Percentiles rank a stretch among this genome's conserved stretches.
Conservation (phyloP, 345 rosid genomes). For the Moricandia arvensis region DNA sequence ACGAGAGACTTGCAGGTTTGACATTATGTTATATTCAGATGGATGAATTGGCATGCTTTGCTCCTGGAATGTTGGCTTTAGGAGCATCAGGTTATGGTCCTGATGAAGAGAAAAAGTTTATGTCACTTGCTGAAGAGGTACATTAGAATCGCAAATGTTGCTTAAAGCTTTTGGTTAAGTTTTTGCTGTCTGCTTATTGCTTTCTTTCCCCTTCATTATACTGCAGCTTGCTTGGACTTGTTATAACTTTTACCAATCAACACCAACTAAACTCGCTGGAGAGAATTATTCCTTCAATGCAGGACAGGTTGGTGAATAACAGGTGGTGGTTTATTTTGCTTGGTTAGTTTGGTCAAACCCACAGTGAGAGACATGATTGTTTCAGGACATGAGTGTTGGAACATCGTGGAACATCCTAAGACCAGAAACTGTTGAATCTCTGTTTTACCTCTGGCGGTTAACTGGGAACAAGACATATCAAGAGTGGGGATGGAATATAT, state of each 20-base stretch:
- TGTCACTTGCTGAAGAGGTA: constrained; percentile 94
- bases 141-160: neutral
- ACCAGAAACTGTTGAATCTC: constrained; percentile 96
- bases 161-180: neutral
- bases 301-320: constrained; percentile 50
- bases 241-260: constrained; percentile 91
- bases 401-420: constrained; percentile 96
- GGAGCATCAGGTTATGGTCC: constrained; percentile 86
- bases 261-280: constrained; percentile 92
- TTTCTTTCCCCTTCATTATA: neutral
- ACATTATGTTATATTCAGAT: constrained; percentile 50
- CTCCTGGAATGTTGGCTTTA: constrained; percentile 98
- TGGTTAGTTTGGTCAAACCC: constrained; percentile 3
- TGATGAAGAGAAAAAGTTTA: constrained; percentile 63
- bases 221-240: constrained; percentile 98
- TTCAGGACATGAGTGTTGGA: constrained; percentile 95
- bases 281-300: constrained; percentile 86
- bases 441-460: constrained; percentile 90
- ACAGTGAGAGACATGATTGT: constrained; percentile 4
- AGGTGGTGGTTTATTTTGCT: neutral
- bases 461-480: constrained; percentile 93
- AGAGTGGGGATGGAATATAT: constrained; percentile 99
- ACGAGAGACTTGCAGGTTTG: constrained; percentile 5
- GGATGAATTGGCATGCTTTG: constrained; percentile 99
- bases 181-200: constrained; percentile 10